Percentiles rank a stretch among this genome's conserved stretches.
Conservation (phyloP, 352 stramenopile species). For the Phytopythium mirpurense region DNA sequence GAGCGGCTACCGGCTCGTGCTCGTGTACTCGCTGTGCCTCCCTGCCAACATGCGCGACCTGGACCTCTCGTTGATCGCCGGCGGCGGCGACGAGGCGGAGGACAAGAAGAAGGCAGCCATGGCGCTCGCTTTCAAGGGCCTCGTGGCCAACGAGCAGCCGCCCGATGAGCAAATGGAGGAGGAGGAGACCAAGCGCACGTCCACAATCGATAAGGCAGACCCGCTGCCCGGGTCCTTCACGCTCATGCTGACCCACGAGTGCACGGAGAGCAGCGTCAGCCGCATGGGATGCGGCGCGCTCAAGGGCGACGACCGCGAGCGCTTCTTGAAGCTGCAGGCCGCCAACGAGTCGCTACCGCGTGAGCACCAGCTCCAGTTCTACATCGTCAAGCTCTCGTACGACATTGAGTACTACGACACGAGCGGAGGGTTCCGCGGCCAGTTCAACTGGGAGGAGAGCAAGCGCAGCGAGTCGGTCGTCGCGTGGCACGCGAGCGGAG, state of each 20-base stretch:
- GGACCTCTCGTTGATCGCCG: background rate
- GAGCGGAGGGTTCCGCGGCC: background rate
- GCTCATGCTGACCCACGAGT: slow-evolving; percentile 16
- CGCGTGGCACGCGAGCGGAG: slow-evolving; percentile 8
- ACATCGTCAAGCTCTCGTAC: slow-evolving; percentile 10
- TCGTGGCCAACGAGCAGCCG: slow-evolving; percentile 3
- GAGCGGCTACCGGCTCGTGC: slow-evolving; percentile 15
- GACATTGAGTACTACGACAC: slow-evolving; percentile 11
- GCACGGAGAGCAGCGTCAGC: slow-evolving; percentile 12
- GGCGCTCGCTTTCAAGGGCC: slow-evolving; percentile 5
- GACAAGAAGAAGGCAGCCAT: background rate
- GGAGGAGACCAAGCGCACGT: background rate
- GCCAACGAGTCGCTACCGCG: slow-evolving; percentile 3
- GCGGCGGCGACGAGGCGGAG: background rate
- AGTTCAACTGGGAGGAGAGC: slow-evolving; percentile 8
- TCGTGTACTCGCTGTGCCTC: slow-evolving; percentile 21
- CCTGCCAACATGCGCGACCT: slow-evolving; percentile 9
- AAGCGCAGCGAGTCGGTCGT: slow-evolving; percentile 8
- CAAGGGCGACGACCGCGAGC: slow-evolving; percentile 14
- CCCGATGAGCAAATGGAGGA: background rate
- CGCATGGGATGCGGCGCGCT: slow-evolving; percentile 8
- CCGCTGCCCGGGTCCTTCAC: slow-evolving; percentile 3
- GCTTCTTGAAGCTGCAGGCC: slow-evolving; percentile 7
- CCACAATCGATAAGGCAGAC: background rate
- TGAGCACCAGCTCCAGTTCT: slow-evolving; percentile 10